Evolutionary conservation across 768 basidiomycete species (phyloP), one percentile per base, ranked within the genome.

Genomic region (Russula griseocarnosa): DNA sequence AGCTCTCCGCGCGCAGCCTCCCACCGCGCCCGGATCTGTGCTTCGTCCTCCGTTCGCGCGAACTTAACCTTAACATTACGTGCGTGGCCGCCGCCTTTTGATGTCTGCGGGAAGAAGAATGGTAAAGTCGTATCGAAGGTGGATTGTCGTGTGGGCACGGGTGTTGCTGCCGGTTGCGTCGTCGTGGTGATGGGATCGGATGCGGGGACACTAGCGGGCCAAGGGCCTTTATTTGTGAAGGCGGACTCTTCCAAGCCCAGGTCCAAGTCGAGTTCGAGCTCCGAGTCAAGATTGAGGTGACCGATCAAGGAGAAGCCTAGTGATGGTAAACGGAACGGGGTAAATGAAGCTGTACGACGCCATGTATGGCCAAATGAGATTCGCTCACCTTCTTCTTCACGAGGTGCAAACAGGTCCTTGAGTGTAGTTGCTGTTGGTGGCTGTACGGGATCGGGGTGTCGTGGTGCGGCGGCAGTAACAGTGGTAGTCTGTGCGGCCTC

Each of bases 221-320:
- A 13, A 24, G 47, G 38, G 1, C 55, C 54, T 11, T 44, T 22
- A 42, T 46, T 56, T 44, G 38, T 22, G 0, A 60, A 51, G 8
- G 54, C 49, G 18, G 63, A 49, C 26, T 46, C 59, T 40, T 84
- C 83, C n/a, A 64, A 20, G 46, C n/a, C 46, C n/a, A 47, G 10
- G n/a, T 47, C 46, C 10, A 47, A 13, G 57, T 88, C 87, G 16
- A 82, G 61, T 54, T 88, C 87, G 18, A 88, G 76, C 54, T 88
- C 88, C 36, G 86, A 76, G 64, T 92, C 90, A 24, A 92, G 77
- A 55, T 89, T 85, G 40, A 92, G 81, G 66, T 91, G 85, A 0
- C 81, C 82, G 5, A 92, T 78, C n/a, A 92, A 77, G 13, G 91
- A 91, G 74, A 92, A 92, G 22, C 83, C 82, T 47, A 75, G 86